Evolutionary conservation across 768 basidiomycete genomes (phyloP).

Genomic region (Naganishia randhawae): DNA sequence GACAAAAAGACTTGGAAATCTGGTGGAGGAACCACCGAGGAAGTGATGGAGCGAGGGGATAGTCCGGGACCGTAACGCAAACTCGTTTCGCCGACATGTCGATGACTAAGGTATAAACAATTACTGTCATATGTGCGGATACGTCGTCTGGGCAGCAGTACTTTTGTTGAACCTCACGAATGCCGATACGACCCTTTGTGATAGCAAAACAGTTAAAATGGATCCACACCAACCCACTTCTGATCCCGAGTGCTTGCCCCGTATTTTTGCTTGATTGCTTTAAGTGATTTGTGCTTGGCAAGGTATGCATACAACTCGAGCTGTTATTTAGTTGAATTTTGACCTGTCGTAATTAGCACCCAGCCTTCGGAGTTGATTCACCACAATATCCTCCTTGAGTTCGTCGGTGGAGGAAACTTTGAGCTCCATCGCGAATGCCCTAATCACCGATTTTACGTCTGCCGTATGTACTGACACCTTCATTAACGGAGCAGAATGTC

Average conservation of each 20-base stretch:
- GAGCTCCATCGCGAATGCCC: conserved; percentile 70
- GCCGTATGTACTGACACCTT: conserved; percentile 79
- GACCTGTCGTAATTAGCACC: conserved; percentile 19
- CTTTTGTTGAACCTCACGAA: too few species aligned
- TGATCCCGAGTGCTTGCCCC: too few species aligned
- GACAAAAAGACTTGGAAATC: conserved; percentile 19
- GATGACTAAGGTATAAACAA: too few species aligned
- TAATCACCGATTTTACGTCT: conserved; percentile 21
- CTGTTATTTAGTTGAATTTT: background rate
- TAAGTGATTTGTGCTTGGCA: background rate
- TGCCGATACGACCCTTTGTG: too few species aligned
- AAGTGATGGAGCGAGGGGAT: conserved; percentile 24
- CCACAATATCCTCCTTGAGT: conserved; percentile 57
- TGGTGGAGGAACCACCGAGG: conserved; percentile 22
- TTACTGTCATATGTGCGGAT: too few species aligned
- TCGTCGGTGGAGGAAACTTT: conserved; percentile 77
- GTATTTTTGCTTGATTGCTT: background rate
- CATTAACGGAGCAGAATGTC: background rate
- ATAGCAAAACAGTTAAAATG: too few species aligned
- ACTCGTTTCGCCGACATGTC: too few species aligned
- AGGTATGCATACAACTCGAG: background rate
- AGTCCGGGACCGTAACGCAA: background rate
- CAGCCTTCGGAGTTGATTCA: conserved; percentile 20
- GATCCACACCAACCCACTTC: too few species aligned
- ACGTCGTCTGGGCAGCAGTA: too few species aligned